phyloP scores from a whole-genome alignment of 768 basidiomycete genomes.

The Russula earlei region DNA sequence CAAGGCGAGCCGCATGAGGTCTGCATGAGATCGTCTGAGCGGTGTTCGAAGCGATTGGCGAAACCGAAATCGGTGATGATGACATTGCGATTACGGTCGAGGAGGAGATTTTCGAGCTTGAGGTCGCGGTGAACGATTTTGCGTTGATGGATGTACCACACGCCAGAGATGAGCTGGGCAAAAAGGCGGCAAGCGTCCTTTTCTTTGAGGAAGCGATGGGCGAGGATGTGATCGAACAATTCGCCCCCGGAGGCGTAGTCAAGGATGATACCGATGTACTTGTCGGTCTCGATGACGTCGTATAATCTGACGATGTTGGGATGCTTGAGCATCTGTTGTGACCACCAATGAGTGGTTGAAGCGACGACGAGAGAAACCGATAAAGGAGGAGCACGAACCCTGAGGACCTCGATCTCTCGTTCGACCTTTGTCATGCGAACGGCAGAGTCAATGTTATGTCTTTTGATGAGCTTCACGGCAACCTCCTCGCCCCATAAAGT shows the following conservation, averaged over 20 bases:
- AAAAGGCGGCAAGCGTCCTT: slow-evolving; percentile 92
- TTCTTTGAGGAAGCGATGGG: slow-evolving; percentile 93
- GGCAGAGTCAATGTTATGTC: slow-evolving; percentile 82
- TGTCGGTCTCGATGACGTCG: slow-evolving; percentile 99
- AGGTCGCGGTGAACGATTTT: slow-evolving; percentile 99
- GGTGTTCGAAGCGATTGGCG: slow-evolving; percentile 94
- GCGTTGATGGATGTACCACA: slow-evolving; percentile 98
- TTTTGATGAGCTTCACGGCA: slow-evolving; percentile 93
- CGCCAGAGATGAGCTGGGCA: slow-evolving; percentile 95
- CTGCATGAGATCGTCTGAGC: slow-evolving; percentile 92
- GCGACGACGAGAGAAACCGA: slow-evolving; percentile 7
- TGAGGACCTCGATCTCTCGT: slow-evolving; percentile 93
- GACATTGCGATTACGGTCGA: slow-evolving; percentile 95
- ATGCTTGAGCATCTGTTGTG: slow-evolving; percentile 73
- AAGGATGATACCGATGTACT: slow-evolving; percentile 98
- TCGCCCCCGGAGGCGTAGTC: slow-evolving; percentile 98
- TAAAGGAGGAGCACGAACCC: slow-evolving; percentile 44
- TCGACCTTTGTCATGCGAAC: slow-evolving; percentile 92
- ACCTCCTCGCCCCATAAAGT: slow-evolving; percentile 92
- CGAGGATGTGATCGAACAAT: slow-evolving; percentile 97
- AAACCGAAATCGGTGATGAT: slow-evolving; percentile 99
- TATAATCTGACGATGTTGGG: slow-evolving; percentile 97
- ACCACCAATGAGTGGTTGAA: slow-evolving; percentile 16
- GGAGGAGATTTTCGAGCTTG: slow-evolving; percentile 94
- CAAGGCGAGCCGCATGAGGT: slow-evolving; percentile 96